Conservation (phyloP, 768 basidiomycete genomes). For the Phaeotremella fagi region DNA sequence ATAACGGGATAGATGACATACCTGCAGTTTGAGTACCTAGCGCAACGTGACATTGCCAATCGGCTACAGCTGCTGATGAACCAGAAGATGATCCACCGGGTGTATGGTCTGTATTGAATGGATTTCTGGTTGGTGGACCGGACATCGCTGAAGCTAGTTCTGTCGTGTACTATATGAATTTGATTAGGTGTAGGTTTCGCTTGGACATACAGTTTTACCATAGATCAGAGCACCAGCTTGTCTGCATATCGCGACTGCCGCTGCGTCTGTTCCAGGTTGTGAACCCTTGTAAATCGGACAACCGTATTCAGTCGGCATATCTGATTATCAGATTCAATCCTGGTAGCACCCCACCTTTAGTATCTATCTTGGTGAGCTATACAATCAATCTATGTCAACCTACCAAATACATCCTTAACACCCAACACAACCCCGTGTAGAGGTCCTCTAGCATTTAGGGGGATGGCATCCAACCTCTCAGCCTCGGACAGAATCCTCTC, state of each 20-base stretch:
- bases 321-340: constrained; percentile 7
- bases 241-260: constrained; percentile 25
- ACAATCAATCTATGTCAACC: constrained; percentile 3
- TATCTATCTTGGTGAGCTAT: constrained; percentile 12
- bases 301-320: constrained; percentile 45
- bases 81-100: constrained; percentile 47
- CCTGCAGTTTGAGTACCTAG: constrained; percentile 35
- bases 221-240: constrained; percentile 40
- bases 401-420: constrained; percentile 38
- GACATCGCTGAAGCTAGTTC: constrained; percentile 37
- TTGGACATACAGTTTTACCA: constrained; percentile 27
- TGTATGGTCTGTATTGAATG: constrained; percentile 35
- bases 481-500: constrained; percentile 22
- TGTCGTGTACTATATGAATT: constrained; percentile 27
- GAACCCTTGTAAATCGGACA: constrained; percentile 40
- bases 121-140: constrained; percentile 29
- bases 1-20: neutral
- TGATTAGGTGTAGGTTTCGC: neutral
- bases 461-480: constrained; percentile 21
- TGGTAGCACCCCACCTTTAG: constrained; percentile 12
- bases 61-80: constrained; percentile 44
- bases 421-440: constrained; percentile 28
- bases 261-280: constrained; percentile 31
- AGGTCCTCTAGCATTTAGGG: constrained; percentile 22
- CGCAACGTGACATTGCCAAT: constrained; percentile 41